Conservation (phyloP, 495 filamentous ascomycete species). For the Penicillium argentinense region DNA sequence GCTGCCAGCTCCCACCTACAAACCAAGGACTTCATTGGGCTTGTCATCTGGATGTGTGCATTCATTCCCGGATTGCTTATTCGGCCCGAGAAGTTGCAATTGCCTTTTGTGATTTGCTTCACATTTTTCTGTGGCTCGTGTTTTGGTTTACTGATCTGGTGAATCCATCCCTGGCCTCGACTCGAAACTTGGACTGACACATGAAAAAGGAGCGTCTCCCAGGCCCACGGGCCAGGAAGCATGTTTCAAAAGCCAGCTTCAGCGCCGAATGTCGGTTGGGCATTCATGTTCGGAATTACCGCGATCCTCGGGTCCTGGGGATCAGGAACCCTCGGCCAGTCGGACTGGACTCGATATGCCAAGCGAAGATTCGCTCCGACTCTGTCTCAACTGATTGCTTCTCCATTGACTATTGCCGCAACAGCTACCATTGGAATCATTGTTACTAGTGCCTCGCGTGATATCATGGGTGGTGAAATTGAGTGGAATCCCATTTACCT, state of each 20-base stretch:
- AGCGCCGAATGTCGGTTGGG: conserved; percentile 5
- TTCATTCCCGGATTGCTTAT: conserved; percentile 7
- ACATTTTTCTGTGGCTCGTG: background rate
- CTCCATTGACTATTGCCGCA: conserved; percentile 1
- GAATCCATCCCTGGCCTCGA: too few relatives aligned
- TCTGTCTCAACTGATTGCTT: conserved; percentile 4
- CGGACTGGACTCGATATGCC: conserved; percentile 11
- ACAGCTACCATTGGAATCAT: conserved; percentile 6
- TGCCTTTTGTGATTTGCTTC: conserved; percentile 5
- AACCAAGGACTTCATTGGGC: conserved; percentile 11
- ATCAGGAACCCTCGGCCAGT: conserved; percentile 9
- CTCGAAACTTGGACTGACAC: background rate
- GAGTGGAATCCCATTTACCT: conserved; percentile 7
- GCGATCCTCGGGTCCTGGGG: conserved; percentile 10
- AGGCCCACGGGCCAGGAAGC: conserved; percentile 6
- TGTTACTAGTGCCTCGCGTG: conserved; percentile 6
- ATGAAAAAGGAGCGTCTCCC: background rate
- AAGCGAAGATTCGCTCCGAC: conserved; percentile 9
- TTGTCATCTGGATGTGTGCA: conserved; percentile 8
- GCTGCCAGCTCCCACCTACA: conserved; percentile 3
- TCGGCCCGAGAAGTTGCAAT: conserved; percentile 4
- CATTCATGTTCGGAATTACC: conserved; percentile 9
- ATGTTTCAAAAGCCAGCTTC: conserved; percentile 1
- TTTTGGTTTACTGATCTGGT: conserved; percentile 7
- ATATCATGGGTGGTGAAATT: conserved; percentile 5